Evolutionary conservation across 176 grass and related monocot species (phyloP).

Genomic region (Cymbopogon citratus): DNA sequence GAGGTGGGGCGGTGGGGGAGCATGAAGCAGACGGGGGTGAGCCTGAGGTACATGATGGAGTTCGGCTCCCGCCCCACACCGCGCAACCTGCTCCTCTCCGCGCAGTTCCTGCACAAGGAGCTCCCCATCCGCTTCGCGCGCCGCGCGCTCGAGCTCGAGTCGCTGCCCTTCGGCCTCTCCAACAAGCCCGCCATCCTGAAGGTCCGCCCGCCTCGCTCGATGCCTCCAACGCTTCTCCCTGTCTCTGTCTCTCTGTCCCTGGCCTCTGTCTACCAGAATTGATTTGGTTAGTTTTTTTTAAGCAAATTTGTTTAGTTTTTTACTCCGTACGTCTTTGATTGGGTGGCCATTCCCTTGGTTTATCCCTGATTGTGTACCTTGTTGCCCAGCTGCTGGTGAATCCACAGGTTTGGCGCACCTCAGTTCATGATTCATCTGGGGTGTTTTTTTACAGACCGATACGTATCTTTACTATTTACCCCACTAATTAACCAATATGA

Average conservation of each 20-base stretch:
- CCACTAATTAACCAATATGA: too few species aligned
- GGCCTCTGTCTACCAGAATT: neutral
- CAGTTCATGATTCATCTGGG: neutral
- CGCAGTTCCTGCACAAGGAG: conserved; percentile 91
- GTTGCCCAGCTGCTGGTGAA: neutral
- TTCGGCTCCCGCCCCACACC: conserved; percentile 68
- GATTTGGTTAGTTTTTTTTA: neutral
- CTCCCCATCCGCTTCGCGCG: conserved; percentile 76
- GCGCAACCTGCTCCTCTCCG: conserved; percentile 70
- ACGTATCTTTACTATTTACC: neutral
- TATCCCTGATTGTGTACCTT: neutral
- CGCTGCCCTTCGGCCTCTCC: conserved; percentile 70
- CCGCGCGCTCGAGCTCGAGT: conserved; percentile 70
- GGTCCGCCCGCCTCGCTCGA: conserved; percentile 14
- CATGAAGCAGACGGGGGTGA: conserved; percentile 92
- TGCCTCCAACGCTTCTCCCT: neutral
- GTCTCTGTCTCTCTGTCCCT: neutral
- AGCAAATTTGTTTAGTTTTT: too few species aligned
- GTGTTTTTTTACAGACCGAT: neutral
- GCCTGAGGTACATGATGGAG: conserved; percentile 96
- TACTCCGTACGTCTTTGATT: neutral
- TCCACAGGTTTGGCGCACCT: neutral
- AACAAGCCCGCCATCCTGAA: conserved; percentile 68
- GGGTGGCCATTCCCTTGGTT: neutral
- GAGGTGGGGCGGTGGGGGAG: conserved; percentile 77